Evolutionary conservation across 371 early-diverging fungal genomes (phyloP), one percentile per base, ranked within the genome.

Genomic region (Apophysomyces elegans): DNA sequence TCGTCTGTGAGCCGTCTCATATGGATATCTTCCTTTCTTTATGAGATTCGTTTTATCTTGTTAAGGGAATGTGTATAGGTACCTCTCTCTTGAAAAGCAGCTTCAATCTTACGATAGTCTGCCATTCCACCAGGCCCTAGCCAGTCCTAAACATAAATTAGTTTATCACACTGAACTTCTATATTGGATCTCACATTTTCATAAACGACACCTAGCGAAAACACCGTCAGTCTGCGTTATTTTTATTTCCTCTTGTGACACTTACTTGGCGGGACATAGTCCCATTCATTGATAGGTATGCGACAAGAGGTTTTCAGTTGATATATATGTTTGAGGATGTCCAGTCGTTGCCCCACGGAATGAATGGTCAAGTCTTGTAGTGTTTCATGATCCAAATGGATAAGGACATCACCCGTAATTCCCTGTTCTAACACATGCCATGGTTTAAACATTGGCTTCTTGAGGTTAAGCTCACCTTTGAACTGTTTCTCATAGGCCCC

Each of bases 321-420:
- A 63, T 94, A 95, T 38, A 96, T 90, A 14, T 93, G 90, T 70
- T 92, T 92, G 41, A 98, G 83, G 13, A 98, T 81, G 14, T 88
- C 83, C 47, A 97, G 81, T 18, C 99, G 84, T 46, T 92, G 91
- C 4, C 99, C 99, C 11, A 97, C 91, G 1, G 95, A 92, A 39
- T 83, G 78, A 38, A 99, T 81, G 1, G 89, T 90, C 45, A 99
- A 75, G 65, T 96, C 97, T 70, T 89, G 88, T 61, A 99, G 83
- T 45, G 96, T 86, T 56, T 90, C 94, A 76, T 96, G 96, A 79
- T 95, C 95, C 41, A 96, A 89, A 71, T 92, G 89, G 32, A 94
- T 79, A 7, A 99, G 88, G 4, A 95, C 86, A 65, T 95, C 95
- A 50, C 99, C 99, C 16, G 92, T 91, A 56, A 98, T 95, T 46